Evolutionary conservation across 78 protist species (phyloP).

Genomic region (Dictyostelium citrinum): DNA sequence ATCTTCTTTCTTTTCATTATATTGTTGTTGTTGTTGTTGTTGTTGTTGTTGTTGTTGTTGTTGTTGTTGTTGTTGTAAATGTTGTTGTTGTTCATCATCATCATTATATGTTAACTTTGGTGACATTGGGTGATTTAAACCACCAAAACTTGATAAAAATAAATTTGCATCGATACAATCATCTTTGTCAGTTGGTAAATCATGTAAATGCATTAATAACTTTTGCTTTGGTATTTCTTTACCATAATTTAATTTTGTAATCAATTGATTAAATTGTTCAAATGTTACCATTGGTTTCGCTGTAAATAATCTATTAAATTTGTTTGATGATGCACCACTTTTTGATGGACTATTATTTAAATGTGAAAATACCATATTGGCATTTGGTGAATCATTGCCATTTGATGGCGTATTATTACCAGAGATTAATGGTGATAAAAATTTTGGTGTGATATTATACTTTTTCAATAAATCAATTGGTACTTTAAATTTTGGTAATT

Average conservation of each 20-base stretch:
- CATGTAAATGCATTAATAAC: constrained; percentile 34
- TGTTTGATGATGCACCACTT: not conserved
- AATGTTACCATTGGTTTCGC: constrained; percentile 31
- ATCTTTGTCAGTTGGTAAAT: constrained; percentile 39
- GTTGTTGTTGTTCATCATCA: not conserved
- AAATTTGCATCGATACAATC: constrained; percentile 40
- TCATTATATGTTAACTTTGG: constrained; percentile 54
- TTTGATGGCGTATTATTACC: not conserved
- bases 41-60: not conserved
- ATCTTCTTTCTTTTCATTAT: not conserved
- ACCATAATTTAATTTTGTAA: constrained; percentile 50
- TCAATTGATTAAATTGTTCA: constrained; percentile 32
- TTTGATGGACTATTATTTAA: constrained; percentile 26
- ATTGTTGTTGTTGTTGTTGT: too few relatives aligned
- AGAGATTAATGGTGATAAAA: constrained; percentile 8
- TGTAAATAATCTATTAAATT: constrained; percentile 48
- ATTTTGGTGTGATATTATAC: constrained; percentile 55
- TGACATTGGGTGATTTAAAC: constrained; percentile 67
- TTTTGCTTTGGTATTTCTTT: constrained; percentile 55
- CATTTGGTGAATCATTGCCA: not conserved
- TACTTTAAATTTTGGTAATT: constrained; percentile 50
- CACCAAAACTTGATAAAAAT: constrained; percentile 36
- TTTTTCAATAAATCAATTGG: constrained; percentile 59
- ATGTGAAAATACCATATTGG: not conserved
- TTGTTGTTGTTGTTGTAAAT: too few relatives aligned